Conservation (phyloP, 768 basidiomycete species). For the Tubosaeta sp. region DNA sequence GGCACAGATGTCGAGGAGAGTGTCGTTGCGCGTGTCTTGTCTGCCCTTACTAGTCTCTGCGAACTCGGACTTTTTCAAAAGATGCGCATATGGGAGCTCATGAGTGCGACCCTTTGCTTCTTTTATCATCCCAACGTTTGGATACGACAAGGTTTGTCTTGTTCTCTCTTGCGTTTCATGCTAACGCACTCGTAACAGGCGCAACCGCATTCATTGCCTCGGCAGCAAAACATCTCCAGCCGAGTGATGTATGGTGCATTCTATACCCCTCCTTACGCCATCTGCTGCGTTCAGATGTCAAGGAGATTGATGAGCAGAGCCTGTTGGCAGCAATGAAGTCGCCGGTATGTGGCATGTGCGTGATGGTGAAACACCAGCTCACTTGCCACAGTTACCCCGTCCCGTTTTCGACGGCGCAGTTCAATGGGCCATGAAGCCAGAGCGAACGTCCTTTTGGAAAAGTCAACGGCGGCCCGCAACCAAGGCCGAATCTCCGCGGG, state of each 20-base stretch:
- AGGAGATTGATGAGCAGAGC: constrained; percentile 65
- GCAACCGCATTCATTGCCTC: constrained; percentile 86
- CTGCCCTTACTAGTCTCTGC: constrained; percentile 81
- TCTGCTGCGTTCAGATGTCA: constrained; percentile 80
- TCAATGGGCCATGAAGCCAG: constrained; percentile 83
- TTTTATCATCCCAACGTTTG: constrained; percentile 93
- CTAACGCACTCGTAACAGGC: constrained; percentile 41
- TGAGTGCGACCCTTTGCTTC: constrained; percentile 84
- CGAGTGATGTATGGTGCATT: constrained; percentile 95
- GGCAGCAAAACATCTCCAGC: constrained; percentile 74
- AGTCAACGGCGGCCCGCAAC: constrained; percentile 41
- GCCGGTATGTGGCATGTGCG: constrained; percentile 50
- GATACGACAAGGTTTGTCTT: constrained; percentile 81
- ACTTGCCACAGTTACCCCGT: constrained; percentile 45
- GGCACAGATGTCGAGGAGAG: constrained; percentile 86
- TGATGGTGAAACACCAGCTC: neutral
- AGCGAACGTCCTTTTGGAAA: constrained; percentile 79
- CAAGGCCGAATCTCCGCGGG: constrained; percentile 65
- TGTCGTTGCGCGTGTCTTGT: constrained; percentile 88
- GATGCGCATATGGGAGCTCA: constrained; percentile 96
- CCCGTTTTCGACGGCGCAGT: constrained; percentile 83
- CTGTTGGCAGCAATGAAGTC: constrained; percentile 74
- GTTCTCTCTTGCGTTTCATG: neutral
- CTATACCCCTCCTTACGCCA: constrained; percentile 88
- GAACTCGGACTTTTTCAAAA: constrained; percentile 89